Base-by-base conservation (phyloP, 768 basidiomycete genomes). In the Ephemerocybe angulata region DNA sequence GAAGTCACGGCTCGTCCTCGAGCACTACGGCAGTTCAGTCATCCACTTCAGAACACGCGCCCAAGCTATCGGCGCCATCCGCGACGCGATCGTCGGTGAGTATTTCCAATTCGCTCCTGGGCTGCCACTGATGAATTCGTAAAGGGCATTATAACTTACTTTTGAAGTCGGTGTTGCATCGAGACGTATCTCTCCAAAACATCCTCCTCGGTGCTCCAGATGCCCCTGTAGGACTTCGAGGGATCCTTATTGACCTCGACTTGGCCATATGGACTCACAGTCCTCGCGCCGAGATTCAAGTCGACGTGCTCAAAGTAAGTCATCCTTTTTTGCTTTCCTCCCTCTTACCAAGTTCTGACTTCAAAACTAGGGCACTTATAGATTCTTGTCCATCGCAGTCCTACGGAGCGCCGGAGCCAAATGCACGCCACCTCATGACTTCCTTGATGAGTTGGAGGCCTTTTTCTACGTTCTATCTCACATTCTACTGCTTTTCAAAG, bases 151-250 rank as follows among this genome's bases (percentile, higher is more conserved):
- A 53, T 13, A 57, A 54, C 29, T 56, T 59, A 19, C 60, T 51
- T 51, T 42, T 28, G 19, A 30, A 54, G 17, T 54, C 49, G 1
- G 62, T 69, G 24, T 58, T 69, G 10, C 65, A 69, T 37, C 63
- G 65, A 10, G 68, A 67, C 50, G 59, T 69, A 48, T 65, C 61
- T 35, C 40, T 58, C 12, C 57, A 58, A n/a, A 69, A 69, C 38
- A 61, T 67, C 21, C 60, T 66, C 12, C 50, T 65, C 21, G 55
- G 55, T 19, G 24, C 24, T 15, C 25, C 30, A 21, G 48, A 52
- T 10, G 27, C 43, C 13, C 13, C 11, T 11, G 38, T 33, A 8
- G 35, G 53, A 60, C 58, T 24, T 15, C 28, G 48, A 4, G 48
- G 48, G 30, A 31, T 50, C 30, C 11, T 50, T 11, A 50, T 50